These are phyloP conservation scores for Penicillium parvum DNA, from an alignment of 495 filamentous ascomycete genomes.

Conservation along the genomic window DNA sequence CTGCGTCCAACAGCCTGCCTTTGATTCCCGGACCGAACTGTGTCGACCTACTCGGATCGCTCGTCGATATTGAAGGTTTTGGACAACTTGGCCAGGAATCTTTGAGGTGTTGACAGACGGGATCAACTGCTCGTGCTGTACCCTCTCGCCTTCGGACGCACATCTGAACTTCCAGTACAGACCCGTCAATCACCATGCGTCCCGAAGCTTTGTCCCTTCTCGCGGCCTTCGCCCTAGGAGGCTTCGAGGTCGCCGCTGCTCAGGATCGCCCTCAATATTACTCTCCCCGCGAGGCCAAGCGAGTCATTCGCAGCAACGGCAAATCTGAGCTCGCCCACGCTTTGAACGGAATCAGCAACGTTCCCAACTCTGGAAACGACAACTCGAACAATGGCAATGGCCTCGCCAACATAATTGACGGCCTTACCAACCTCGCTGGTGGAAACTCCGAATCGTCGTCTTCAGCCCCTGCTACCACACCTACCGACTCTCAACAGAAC, in stretches of 20 bases:
- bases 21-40: neutral
- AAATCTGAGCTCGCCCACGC: too few relatives aligned
- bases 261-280: slow-evolving; percentile 42
- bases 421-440: neutral
- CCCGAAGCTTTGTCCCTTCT: slow-evolving; percentile 26
- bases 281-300: slow-evolving; percentile 44
- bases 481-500: slow-evolving; percentile 3
- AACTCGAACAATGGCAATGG: too few relatives aligned
- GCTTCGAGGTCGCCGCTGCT: slow-evolving; percentile 33
- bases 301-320: slow-evolving; percentile 29
- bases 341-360: too few relatives aligned
- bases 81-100: neutral
- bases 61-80: neutral
- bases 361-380: slow-evolving; percentile 1
- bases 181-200: slow-evolving; percentile 27
- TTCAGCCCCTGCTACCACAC: neutral
- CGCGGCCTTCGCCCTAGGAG: slow-evolving; percentile 32
- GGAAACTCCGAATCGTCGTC: neutral
- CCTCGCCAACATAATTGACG: slow-evolving; percentile 1
- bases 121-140: slow-evolving; percentile 19
- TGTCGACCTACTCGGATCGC: neutral
- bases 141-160: slow-evolving; percentile 6
- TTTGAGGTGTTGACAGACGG: slow-evolving; percentile 25
- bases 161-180: slow-evolving; percentile 2
- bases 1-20: slow-evolving; percentile 19